phyloP scores from a whole-genome alignment of 257 asterid genomes.

The Schizonepeta tenuifolia region DNA sequence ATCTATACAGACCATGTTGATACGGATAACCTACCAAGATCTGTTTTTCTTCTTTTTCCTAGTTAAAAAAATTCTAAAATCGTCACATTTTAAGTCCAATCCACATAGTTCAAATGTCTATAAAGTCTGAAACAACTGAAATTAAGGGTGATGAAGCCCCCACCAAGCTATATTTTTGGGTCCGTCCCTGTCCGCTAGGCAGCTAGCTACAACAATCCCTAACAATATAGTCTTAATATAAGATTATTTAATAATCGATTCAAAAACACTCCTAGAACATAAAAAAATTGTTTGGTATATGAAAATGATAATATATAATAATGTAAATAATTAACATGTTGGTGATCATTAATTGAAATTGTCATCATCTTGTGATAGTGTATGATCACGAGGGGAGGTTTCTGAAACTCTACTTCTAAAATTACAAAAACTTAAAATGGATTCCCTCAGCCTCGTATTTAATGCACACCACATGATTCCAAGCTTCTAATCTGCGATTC shows the following conservation, averaged over 20 bases:
- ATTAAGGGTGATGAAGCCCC: no score
- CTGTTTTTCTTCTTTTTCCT: no score
- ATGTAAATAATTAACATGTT: background rate
- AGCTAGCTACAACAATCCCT: background rate
- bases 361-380: conserved; percentile 48
- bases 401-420: conserved; percentile 63
- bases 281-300: background rate
- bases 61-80: no score
- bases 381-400: conserved; percentile 71
- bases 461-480: conserved; percentile 96
- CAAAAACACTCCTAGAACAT: background rate
- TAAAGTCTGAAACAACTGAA: no score
- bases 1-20: background rate
- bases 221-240: background rate
- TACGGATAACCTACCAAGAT: no score
- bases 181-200: no score
- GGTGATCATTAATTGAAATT: conserved; percentile 35
- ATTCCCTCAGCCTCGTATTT: conserved; percentile 79
- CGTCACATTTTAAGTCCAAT: no score
- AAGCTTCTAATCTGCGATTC: conserved; percentile 79
- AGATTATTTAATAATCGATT: background rate
- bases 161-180: no score
- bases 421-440: conserved; percentile 52
- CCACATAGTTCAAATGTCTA: no score
- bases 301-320: conserved; percentile 1